Evolutionary conservation across 192 early-diverging fungal genomes (phyloP), one percentile per base, ranked within the genome.

Genomic region (Bifiguratus adelaidae): DNA sequence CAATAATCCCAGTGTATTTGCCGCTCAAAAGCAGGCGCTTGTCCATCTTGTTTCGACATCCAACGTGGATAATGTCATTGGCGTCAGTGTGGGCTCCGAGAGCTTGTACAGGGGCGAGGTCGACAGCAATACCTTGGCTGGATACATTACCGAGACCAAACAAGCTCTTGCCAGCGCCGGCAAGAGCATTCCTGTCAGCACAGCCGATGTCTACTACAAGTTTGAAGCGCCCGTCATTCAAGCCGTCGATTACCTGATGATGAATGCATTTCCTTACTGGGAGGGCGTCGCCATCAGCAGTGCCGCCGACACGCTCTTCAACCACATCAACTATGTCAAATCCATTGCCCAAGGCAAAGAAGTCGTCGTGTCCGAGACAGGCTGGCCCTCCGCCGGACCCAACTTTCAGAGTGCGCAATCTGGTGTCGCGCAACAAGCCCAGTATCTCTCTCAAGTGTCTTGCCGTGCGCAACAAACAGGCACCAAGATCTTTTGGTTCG

Each of bases 191-290:
- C 56, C 55, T 7, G 68, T 80, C 13, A 75, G 72, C 24, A 65
- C 63, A 2, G 68, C 75, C 2, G 77, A 80, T 52, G 76, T 76
- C 19, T 77, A 77, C 45, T 70, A 72, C 50, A 58, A 65, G 38
- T 57, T 61, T 4, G 21, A 36, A 3, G 42, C 54, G 24, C 30
- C 41, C 12, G 54, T 80, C 0, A 42, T 75, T 12, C 53, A 65
- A 11, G 64, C 63, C 6, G 65, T 77, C 9, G 77, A 80, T 51
- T 80, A 69, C 44, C 52, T 77, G 20, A 70, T 71, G 53, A 69
- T 80, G 65, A 71, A 80, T 48, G 77, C 62, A 7, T 68, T 75
- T 58, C 77, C 77, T 34, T 77, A 71, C 60, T 77, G 77, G 77
- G 74, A 80, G 45, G 74, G 71, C 41, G 65, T 60, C 12, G 34